phyloP scores from a whole-genome alignment of 1,139 yeast species.

The Eremothecium coryli region DNA sequence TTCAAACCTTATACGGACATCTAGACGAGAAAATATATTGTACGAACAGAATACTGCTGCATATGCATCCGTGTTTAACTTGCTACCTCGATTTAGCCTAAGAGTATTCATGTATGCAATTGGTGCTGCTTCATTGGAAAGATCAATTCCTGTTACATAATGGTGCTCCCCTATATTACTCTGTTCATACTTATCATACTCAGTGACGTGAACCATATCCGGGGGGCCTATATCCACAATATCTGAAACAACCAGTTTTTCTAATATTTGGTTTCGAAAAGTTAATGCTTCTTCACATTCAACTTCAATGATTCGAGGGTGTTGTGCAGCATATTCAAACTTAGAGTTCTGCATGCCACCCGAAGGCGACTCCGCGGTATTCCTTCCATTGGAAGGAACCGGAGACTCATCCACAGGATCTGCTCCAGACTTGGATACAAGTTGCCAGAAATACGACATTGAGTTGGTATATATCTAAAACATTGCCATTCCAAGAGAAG shows the following conservation, averaged over 20 bases:
- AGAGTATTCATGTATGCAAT: slow-evolving; percentile 71
- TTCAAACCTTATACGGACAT: slow-evolving; percentile 59
- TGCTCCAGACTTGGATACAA: too few species aligned
- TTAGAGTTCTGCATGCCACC: too few species aligned
- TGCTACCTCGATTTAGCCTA: slow-evolving; percentile 36
- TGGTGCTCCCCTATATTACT: slow-evolving; percentile 38
- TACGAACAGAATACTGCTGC: slow-evolving; percentile 56
- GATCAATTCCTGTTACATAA: slow-evolving; percentile 50
- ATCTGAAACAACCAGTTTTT: slow-evolving; percentile 14
- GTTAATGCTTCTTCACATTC: slow-evolving; percentile 26
- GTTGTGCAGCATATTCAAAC: neutral
- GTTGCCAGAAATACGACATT: too few species aligned
- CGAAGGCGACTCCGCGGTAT: too few species aligned
- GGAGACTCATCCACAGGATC: too few species aligned
- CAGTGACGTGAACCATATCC: slow-evolving; percentile 67
- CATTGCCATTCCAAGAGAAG: too few species aligned
- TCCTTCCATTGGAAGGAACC: too few species aligned
- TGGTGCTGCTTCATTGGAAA: slow-evolving; percentile 50
- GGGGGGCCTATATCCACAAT: slow-evolving; percentile 63
- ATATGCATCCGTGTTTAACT: slow-evolving; percentile 12
- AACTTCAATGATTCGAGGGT: slow-evolving; percentile 23
- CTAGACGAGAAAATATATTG: slow-evolving; percentile 59
- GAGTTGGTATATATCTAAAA: too few species aligned
- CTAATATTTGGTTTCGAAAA: slow-evolving; percentile 16
- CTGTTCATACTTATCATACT: slow-evolving; percentile 33